Conservation (phyloP, 106 monocot genomes). For the Chionographis japonica region DNA sequence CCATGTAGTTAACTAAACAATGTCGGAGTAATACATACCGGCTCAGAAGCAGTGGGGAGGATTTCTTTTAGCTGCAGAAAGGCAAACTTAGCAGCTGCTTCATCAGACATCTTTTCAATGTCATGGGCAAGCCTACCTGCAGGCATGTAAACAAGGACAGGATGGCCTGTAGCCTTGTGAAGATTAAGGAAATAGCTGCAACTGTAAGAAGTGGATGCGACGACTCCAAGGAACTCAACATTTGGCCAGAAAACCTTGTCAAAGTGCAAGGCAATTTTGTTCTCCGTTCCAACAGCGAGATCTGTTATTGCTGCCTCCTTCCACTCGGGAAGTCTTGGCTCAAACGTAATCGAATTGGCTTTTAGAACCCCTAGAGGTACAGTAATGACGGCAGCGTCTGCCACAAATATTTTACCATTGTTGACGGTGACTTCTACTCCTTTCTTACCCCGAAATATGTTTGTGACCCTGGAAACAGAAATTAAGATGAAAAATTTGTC, state of each 20-base stretch:
- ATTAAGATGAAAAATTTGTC: not conserved
- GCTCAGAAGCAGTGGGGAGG: conserved; percentile 76
- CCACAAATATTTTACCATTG: conserved; percentile 69
- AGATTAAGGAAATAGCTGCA: conserved; percentile 99
- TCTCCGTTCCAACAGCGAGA: conserved; percentile 75
- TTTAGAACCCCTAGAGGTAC: conserved; percentile 96
- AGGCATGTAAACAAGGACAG: conserved; percentile 99
- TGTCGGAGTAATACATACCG: conserved; percentile 29
- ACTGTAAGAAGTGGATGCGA: conserved; percentile 80
- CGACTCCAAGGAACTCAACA: conserved; percentile 93
- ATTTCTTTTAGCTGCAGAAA: conserved; percentile 77
- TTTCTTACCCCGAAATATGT: conserved; percentile 58
- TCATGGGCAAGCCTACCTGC: conserved; percentile 82
- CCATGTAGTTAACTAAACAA: not conserved
- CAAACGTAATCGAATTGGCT: conserved; percentile 65
- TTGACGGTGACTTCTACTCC: conserved; percentile 73
- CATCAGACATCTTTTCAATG: conserved; percentile 92
- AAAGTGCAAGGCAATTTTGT: conserved; percentile 93
- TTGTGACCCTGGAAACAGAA: conserved; percentile 57
- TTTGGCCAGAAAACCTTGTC: conserved; percentile 98
- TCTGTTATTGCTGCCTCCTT: conserved; percentile 83
- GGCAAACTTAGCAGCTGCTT: conserved; percentile 81
- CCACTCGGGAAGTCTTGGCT: conserved; percentile 85
- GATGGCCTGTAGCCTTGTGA: conserved; percentile 97
- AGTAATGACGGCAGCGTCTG: conserved; percentile 78